Evolutionary conservation across 2,329 filamentous ascomycete species (phyloP), one percentile per base, ranked within the genome.

Genomic region (Aspergillus fumigatus): DNA sequence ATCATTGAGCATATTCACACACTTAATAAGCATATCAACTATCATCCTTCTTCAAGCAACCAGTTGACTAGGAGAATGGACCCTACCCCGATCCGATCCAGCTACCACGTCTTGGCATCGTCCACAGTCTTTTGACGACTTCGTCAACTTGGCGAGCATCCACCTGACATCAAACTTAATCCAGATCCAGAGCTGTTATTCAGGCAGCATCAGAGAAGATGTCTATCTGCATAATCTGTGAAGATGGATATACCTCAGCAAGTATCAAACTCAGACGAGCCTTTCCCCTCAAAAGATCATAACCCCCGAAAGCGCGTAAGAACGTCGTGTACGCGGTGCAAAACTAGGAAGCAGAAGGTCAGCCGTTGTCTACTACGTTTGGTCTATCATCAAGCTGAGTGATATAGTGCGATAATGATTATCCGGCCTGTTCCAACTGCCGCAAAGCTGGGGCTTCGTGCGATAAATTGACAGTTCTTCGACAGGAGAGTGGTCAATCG

Each of bases 311-410:
- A 79, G 62, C 72, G 77, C 52, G 75, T 73, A 19, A 69, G 77
- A 35, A 79, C 76, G 1, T 76, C 76, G 8, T 79, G 76, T 54
- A 76, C 76, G 43, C 72, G 76, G 58, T 79, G 76, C 67, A 79
- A 79, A 62, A 74, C 67, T 21, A 69, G 76, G 52, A 79, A 79
- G 58, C 77, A 79, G 60, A 78, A 73, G 65, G 76, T 77, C 38
- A 61, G 67, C 56, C 9, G 40, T 19, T 19, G 41, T 2, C 10
- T 45, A 8, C n/a, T 2, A 7, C 17, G 6, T 3, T 1, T 11
- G 21, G n/a, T 6, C 9, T 7, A 6, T 41, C 17, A 19, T 14
- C 41, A 51, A 40, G 35, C 4, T 26, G 14, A 14, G 41, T 3
- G 41, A 9, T 19, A 9, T 43, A 78, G 76, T 79, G 77, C 62